Evolutionary conservation across 179 eudicot species (phyloP), one percentile per base, ranked within the genome.

Genomic region (Sideroxylon spinosum): DNA sequence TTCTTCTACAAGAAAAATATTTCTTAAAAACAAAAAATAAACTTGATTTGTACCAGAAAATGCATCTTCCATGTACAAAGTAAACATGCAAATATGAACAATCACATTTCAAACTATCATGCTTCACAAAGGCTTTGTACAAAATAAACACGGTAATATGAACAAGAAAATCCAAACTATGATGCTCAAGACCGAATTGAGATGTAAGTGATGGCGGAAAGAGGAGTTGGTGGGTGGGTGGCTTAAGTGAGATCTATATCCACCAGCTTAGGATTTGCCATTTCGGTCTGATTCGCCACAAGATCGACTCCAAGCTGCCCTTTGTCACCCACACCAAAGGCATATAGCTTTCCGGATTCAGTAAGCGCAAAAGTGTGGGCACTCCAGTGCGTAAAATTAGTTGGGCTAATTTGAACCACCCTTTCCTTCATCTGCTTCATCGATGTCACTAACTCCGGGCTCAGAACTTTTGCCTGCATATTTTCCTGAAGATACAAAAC

Each of bases 291-390:
- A 86, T 91, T 86, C n/a, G 85, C 95, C 4, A 77, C 84, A 17
- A 93, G 98, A 83, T 88, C 91, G 3, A 88, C 82, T 26, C 98
- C 97, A 0, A 95, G 87, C 87, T 95, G 98, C 25, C 97, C 98
- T 84, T 90, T 89, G 82, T 91, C 97, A 7, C 98, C 98, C 0
- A 95, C 88, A 0, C 98, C 98, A 74, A 95, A 93, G 0, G 97
- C 90, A 65, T 88, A 93, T 0, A 95, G 83, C 84, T 93, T 95
- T 16, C 92, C 92, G 0, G 95, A 88, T 77, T 93, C 97, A 3
- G 97, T 90, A 52, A 95, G 93, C 2, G 98, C 95, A 32, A 95
- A 93, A 0, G 98, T 95, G 87, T 95, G 98, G 3, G 93, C 98
- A 22, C 90, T 89, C 95, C 98, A 91, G 80, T 83, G 90, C 20